Evolutionary conservation across 2,329 filamentous ascomycete species (phyloP).

Genomic region (Tolypocladium inflatum): DNA sequence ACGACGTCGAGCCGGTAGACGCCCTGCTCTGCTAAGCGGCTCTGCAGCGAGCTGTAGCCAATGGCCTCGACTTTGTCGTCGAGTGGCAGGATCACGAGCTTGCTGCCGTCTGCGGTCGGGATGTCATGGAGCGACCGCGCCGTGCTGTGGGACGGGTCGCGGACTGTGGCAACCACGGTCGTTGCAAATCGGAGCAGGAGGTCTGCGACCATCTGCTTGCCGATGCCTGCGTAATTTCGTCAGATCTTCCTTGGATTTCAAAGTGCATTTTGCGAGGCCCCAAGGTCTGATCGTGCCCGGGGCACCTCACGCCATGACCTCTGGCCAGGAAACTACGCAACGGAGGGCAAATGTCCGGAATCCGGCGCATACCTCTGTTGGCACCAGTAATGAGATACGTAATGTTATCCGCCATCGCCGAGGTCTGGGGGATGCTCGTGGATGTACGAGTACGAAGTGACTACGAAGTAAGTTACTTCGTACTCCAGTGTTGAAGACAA

Average conservation of each 20-base stretch:
- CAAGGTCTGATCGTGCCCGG: not conserved
- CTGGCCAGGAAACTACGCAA: too few relatives aligned
- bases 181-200: conserved; percentile 6
- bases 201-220: conserved; percentile 4
- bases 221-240: conserved; percentile 5
- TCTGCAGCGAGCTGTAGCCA: conserved; percentile 15
- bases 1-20: too few relatives aligned
- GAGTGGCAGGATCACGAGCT: conserved; percentile 26
- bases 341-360: too few relatives aligned
- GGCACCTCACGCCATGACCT: not conserved
- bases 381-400: conserved; percentile 7
- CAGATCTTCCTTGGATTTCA: too few relatives aligned
- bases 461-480: too few relatives aligned
- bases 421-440: not conserved
- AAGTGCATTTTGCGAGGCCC: not conserved
- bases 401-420: not conserved
- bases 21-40: not conserved
- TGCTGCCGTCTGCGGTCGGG: conserved; percentile 21
- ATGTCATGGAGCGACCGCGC: conserved; percentile 12
- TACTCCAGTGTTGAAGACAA: too few relatives aligned
- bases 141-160: conserved; percentile 17
- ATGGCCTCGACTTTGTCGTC: conserved; percentile 22
- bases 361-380: conserved; percentile 3
- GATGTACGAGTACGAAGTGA: not conserved
- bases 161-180: conserved; percentile 31